Base-by-base conservation (phyloP, 192 early-diverging fungal species). In the Allomyces macrogynus region DNA sequence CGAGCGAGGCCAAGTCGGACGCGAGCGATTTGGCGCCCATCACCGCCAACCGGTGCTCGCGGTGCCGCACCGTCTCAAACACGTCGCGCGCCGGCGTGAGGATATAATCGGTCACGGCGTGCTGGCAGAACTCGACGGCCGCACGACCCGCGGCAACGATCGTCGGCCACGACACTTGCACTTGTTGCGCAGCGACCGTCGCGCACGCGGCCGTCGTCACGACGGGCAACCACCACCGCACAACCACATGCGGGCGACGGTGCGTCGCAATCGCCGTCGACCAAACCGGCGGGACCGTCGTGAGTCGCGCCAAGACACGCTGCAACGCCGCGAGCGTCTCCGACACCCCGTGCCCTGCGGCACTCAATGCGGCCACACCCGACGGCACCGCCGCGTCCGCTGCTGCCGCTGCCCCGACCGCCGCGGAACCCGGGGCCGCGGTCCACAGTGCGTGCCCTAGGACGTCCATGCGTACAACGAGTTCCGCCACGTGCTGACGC, bases 1-100 rank as follows among this genome's bases (percentile, higher is more conserved):
- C 90, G 10, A 96, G 76, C 62, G 88, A 89, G 76, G 84, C 80
- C 62, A 93, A 73, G 68, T 96, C 93, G 4, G 88, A 82, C 23
- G 70, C 71, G 32, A 96, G 69, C 3, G 84, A 84, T 25, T 89
- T 86, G 24, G 87, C 83, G 0, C 89, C 85, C 43, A 86, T 71
- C 32, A 93, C 69, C 20, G 82, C 86, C 65, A 93, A 75, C 49
- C 84, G 79, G n/a, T 82, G 75, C 62, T 92, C 87, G 49, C 78
- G 78, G 62, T 91, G 86, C 43, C 90, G 81, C 43, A 96, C 87
- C 11, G 90, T 93, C 32, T 81, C 77, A 70, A 83, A 87, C 26
- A 90, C 81, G 62, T 84, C 75, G 23, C 75, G 64, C 10, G 89
- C 68, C 0, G 93, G 93, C 26, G 81, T 76, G 63, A 86, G 76